Conservation (phyloP, 1,139 yeast species). For the Hyphopichia fennica region DNA sequence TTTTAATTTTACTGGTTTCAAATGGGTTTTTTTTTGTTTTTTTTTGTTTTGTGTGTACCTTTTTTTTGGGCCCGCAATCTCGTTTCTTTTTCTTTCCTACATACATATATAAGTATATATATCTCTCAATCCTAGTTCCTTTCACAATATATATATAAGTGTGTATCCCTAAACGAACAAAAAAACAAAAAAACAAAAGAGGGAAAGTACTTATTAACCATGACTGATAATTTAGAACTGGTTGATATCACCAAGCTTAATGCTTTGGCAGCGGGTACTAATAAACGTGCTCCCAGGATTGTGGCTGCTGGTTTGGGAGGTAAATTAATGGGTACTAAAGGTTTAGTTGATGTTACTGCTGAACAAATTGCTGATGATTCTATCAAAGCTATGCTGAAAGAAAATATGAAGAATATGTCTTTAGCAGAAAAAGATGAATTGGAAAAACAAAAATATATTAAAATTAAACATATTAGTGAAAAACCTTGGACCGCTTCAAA, state of each 20-base stretch:
- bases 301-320: slow-evolving; percentile 82
- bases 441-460: slow-evolving; percentile 47
- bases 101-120: too few species aligned
- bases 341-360: slow-evolving; percentile 65
- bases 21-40: too few species aligned
- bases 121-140: too few species aligned
- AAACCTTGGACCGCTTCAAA: slow-evolving; percentile 84
- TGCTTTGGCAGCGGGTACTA: slow-evolving; percentile 87
- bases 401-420: slow-evolving; percentile 8
- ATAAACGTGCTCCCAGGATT: slow-evolving; percentile 65
- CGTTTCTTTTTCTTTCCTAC: too few species aligned
- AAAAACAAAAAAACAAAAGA: too few species aligned
- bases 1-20: too few species aligned
- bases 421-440: slow-evolving; percentile 57
- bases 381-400: slow-evolving; percentile 26
- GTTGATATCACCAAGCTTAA: slow-evolving; percentile 76
- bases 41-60: too few species aligned
- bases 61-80: too few species aligned
- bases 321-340: slow-evolving; percentile 75
- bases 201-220: not conserved
- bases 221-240: slow-evolving; percentile 31
- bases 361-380: slow-evolving; percentile 59
- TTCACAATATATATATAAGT: too few species aligned
- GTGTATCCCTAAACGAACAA: too few species aligned
- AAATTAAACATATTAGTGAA: slow-evolving; percentile 77